Base-by-base conservation (phyloP, 2,329 filamentous ascomycete species). In the Ophiostoma sp. region DNA sequence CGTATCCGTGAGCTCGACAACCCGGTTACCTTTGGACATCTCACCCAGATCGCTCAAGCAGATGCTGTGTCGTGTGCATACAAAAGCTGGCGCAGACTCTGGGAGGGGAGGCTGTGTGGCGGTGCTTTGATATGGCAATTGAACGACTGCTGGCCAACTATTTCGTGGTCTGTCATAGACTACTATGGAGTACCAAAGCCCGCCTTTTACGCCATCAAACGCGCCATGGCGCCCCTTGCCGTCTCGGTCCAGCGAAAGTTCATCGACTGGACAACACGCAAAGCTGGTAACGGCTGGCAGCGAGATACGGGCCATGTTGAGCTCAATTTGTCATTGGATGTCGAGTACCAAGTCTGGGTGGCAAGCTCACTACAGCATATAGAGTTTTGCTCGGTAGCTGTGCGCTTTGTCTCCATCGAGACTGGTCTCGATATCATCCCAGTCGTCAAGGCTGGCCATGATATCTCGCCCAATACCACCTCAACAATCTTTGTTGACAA, bases 141-240 rank as follows among this genome's bases (percentile, higher is more conserved):
- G 78, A 95, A 95, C 79, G 93, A 95, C 82, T 95, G 92, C 83
- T 95, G 92, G 92, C 93, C 93, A 0, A 92, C 93, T 42, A 94
- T 92, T 1, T 93, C 90, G n/a, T 95, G 90, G 90, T 83, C 91
- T 8, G 93, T 95, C 75, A 90, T 90, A 73, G 93, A 95, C 80
- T 94, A 93, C 82, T 93, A 92, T 79, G 88, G 92, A 28, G 88
- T 92, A 3, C 93, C 92, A 28, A 95, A 95, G 81, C 89, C 90
- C 70, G 92, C 92, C 2, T 95, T 93, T 82, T 94, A 89, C 79
- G 89, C 92, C 0, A 91, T 95, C 79, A 92, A 92, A 82, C 87
- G 93, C 63, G 93, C 93, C 79, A 89, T 95, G 85, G 91, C 91
- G 12, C 89, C 90, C 0, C 80, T 95, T 7, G 90, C 89, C 1